Conservation (phyloP, 2,329 filamentous ascomycete genomes). For the Botryosphaeria dothidea region DNA sequence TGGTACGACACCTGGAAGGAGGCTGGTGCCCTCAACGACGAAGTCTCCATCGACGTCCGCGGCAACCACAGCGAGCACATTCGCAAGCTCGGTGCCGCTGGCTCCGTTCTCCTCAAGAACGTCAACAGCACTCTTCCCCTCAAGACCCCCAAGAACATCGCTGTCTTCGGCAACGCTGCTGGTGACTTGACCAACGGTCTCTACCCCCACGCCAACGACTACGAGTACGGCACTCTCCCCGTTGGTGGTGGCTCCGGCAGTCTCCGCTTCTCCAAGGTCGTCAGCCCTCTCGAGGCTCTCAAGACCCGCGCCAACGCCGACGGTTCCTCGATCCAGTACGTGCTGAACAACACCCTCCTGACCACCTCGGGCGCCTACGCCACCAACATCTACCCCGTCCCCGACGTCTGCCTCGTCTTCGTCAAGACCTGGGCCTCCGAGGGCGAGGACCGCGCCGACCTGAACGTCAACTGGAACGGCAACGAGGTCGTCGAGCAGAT, state of each 20-base stretch:
- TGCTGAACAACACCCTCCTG: conserved; percentile 19
- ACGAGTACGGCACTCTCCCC: conserved; percentile 45
- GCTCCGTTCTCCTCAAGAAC: conserved; percentile 52
- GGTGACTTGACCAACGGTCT: conserved; percentile 52
- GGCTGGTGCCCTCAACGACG: conserved; percentile 22
- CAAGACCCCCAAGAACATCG: conserved; percentile 50
- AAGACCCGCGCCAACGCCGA: conserved; percentile 25
- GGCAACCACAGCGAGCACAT: conserved; percentile 38
- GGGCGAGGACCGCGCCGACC: conserved; percentile 42
- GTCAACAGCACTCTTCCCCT: conserved; percentile 52
- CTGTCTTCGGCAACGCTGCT: conserved; percentile 53
- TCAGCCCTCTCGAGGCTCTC: conserved; percentile 45
- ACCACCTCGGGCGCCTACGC: conserved; percentile 15
- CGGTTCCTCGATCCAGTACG: conserved; percentile 9
- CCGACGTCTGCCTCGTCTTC: conserved; percentile 57
- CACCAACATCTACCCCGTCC: conserved; percentile 30
- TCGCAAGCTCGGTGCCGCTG: conserved; percentile 43
- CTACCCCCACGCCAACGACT: conserved; percentile 30
- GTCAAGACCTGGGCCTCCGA: conserved; percentile 57
- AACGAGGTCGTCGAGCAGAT: conserved; percentile 31
- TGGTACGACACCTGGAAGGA: conserved; percentile 20
- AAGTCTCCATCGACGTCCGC: conserved; percentile 30
- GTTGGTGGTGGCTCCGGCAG: conserved; percentile 45
- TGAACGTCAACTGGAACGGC: conserved; percentile 45
- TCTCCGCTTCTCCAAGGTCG: conserved; percentile 39